Percentiles rank a stretch among this genome's conserved stretches.
phyloP scores from a whole-genome alignment of 441 rosid genomes.

The Eruca vesicaria region DNA sequence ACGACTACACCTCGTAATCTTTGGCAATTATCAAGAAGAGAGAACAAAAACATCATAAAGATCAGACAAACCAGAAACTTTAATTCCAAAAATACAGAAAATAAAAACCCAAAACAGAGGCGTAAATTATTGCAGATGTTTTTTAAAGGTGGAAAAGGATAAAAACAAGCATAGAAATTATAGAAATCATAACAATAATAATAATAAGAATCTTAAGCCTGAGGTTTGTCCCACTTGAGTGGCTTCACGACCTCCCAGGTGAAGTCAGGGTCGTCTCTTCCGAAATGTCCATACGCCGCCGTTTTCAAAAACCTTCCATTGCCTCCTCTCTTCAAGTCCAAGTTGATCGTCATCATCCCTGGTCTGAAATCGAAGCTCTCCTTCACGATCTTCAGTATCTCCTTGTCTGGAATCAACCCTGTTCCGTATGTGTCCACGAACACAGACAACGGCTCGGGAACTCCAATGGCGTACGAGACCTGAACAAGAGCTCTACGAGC shows the following conservation, averaged over 20 bases:
- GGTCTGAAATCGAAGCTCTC: constrained; percentile 50
- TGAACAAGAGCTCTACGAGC: constrained; percentile 48
- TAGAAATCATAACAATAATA: neutral
- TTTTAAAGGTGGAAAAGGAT: constrained; percentile 1
- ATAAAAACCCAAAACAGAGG: constrained; percentile 7
- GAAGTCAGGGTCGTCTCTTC: constrained; percentile 59
- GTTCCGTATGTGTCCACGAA: constrained; percentile 48
- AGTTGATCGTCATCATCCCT: constrained; percentile 55
- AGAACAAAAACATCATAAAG: neutral
- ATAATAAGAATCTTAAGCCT: constrained; percentile 29
- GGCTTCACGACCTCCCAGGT: constrained; percentile 70
- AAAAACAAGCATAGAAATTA: neutral
- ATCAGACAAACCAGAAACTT: neutral
- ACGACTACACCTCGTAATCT: too few relatives aligned
- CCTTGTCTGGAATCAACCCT: constrained; percentile 50
- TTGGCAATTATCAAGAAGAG: neutral
- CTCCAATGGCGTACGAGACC: constrained; percentile 50
- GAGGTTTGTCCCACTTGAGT: constrained; percentile 43
- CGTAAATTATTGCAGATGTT: constrained; percentile 24
- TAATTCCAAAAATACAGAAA: neutral
- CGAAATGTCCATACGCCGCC: constrained; percentile 66
- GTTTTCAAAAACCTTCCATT: constrained; percentile 63
- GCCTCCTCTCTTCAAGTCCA: constrained; percentile 61
- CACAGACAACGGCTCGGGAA: constrained; percentile 49
- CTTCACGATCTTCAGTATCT: constrained; percentile 45